phyloP scores from a whole-genome alignment of 2,329 filamentous ascomycete genomes.

The Cordyceps pruinosa region DNA sequence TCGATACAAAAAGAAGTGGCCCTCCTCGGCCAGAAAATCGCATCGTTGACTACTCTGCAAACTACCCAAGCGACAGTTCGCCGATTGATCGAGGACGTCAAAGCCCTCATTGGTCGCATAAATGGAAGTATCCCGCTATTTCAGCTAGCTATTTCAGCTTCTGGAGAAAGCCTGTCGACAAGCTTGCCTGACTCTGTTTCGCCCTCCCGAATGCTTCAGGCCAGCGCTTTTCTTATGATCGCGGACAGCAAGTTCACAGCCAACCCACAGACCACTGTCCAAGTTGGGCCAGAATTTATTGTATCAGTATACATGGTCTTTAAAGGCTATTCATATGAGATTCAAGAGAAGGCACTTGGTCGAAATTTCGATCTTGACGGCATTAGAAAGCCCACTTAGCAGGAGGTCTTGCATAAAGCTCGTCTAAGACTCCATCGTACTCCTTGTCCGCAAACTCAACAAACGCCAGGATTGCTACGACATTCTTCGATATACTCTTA shows the following conservation, averaged over 20 bases:
- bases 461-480: neutral
- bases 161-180: constrained; percentile 78
- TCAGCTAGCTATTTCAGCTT: constrained; percentile 89
- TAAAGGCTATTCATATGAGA: constrained; percentile 57
- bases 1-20: constrained; percentile 79
- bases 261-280: constrained; percentile 56
- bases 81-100: constrained; percentile 61
- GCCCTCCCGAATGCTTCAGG: constrained; percentile 82
- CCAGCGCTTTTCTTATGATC: constrained; percentile 81
- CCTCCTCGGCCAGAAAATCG: constrained; percentile 66
- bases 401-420: constrained; percentile 93
- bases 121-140: constrained; percentile 88
- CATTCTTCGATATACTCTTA: constrained; percentile 55
- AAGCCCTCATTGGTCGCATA: constrained; percentile 65
- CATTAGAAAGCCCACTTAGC: constrained; percentile 72
- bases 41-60: constrained; percentile 59
- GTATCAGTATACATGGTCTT: constrained; percentile 96
- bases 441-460: constrained; percentile 29
- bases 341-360: neutral
- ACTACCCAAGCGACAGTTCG: constrained; percentile 29
- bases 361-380: neutral
- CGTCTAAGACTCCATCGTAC: constrained; percentile 72
- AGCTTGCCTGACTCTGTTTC: constrained; percentile 77
- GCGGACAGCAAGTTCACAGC: constrained; percentile 78
- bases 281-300: constrained; percentile 81